These are phyloP conservation scores for Aureoboletus auriporus DNA, from an alignment of 768 basidiomycete genomes.

Conservation along the genomic window DNA sequence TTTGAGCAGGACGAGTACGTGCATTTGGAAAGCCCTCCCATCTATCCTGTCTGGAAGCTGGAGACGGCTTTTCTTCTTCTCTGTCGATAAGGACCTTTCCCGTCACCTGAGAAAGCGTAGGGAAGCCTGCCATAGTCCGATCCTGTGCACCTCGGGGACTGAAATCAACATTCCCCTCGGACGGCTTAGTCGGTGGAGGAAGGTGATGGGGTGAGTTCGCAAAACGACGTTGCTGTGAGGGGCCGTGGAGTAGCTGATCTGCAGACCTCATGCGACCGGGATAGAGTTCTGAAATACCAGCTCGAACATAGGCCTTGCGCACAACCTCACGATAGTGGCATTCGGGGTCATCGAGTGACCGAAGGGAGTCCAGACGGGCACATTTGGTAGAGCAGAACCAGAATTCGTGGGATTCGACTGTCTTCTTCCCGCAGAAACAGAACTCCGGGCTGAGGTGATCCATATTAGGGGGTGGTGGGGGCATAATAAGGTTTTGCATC, in stretches of 20 bases:
- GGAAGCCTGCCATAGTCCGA: constrained; percentile 2
- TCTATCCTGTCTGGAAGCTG: constrained; percentile 1
- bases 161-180: not conserved
- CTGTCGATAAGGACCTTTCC: constrained; percentile 7
- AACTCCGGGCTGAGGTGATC: constrained; percentile 11
- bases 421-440: constrained; percentile 26
- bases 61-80: not conserved
- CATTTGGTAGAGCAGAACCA: constrained; percentile 27
- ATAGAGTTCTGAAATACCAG: not conserved
- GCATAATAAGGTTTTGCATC: constrained; percentile 1
- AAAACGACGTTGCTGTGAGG: not conserved
- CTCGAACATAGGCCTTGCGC: constrained; percentile 11
- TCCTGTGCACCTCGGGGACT: not conserved
- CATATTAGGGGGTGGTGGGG: constrained; percentile 4
- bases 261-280: constrained; percentile 12
- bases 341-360: constrained; percentile 17
- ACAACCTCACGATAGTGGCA: constrained; percentile 25
- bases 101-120: constrained; percentile 19
- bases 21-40: not conserved
- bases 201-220: not conserved
- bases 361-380: constrained; percentile 25
- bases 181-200: not conserved
- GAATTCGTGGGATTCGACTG: constrained; percentile 22
- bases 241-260: not conserved
- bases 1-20: not conserved